Conservation (phyloP, 805 yeast species). For the Candida arabinofermentans region DNA sequence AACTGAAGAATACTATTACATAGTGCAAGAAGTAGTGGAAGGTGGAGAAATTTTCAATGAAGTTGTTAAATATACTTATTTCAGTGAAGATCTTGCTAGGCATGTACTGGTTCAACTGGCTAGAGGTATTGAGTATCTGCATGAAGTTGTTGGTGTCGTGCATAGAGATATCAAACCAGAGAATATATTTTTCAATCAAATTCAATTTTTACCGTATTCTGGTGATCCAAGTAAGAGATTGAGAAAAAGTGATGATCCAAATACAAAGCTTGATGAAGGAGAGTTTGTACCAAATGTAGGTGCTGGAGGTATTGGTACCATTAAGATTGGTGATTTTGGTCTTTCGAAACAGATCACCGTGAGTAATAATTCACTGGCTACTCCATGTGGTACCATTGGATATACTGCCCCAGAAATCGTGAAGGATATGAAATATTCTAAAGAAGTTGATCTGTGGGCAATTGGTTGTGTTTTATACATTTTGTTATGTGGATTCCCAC, state of each 20-base stretch:
- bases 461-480: constrained; percentile 95
- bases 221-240: constrained; percentile 2
- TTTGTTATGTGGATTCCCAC: constrained; percentile 94
- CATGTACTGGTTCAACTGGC: constrained; percentile 74
- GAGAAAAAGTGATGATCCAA: constrained; percentile 65
- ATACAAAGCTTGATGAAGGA: constrained; percentile 82
- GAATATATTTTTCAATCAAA: constrained; percentile 62
- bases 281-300: constrained; percentile 75
- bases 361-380: constrained; percentile 74
- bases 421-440: constrained; percentile 85
- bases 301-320: constrained; percentile 87
- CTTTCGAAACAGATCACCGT: constrained; percentile 84
- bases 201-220: constrained; percentile 43
- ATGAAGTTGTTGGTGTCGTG: constrained; percentile 70
- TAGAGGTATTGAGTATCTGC: constrained; percentile 63
- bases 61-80: constrained; percentile 72
- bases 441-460: constrained; percentile 98
- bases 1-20: constrained; percentile 55
- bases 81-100: constrained; percentile 66
- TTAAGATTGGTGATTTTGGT: constrained; percentile 95
- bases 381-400: constrained; percentile 99
- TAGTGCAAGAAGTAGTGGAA: constrained; percentile 65
- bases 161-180: constrained; percentile 86
- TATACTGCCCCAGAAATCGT: constrained; percentile 99
- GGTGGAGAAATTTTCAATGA: constrained; percentile 84